These are phyloP conservation scores for Arthrobotrys entomopaga DNA, from an alignment of 2,329 filamentous ascomycete genomes.

Conservation along the genomic window DNA sequence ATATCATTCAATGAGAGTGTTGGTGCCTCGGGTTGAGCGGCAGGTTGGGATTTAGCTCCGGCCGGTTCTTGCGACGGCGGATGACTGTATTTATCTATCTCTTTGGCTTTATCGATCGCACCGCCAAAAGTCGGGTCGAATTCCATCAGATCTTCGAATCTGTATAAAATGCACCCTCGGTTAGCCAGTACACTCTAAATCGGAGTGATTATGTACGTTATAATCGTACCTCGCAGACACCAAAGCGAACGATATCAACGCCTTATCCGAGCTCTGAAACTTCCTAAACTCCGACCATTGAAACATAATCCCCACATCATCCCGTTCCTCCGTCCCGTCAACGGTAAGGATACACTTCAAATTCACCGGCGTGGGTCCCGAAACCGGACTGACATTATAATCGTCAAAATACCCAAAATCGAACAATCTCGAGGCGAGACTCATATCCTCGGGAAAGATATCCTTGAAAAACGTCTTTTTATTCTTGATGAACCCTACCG, in stretches of 20 bases:
- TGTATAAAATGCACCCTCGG: background rate
- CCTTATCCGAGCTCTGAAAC: constrained; percentile 45
- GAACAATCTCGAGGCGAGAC: constrained; percentile 21
- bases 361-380: constrained; percentile 9
- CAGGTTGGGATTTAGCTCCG: background rate
- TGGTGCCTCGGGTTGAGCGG: background rate
- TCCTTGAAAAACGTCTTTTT: constrained; percentile 45
- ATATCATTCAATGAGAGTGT: constrained; percentile 36
- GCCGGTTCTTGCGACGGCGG: constrained; percentile 33
- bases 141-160: constrained; percentile 49
- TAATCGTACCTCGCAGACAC: constrained; percentile 31
- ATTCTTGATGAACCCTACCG: constrained; percentile 37
- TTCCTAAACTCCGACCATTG: constrained; percentile 47
- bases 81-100: constrained; percentile 28
- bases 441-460: constrained; percentile 28
- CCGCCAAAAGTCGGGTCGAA: constrained; percentile 38
- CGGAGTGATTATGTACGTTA: background rate
- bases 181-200: background rate
- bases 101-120: constrained; percentile 35
- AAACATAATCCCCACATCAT: constrained; percentile 45
- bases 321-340: constrained; percentile 31
- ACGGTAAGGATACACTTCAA: constrained; percentile 47
- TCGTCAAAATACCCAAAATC: constrained; percentile 43
- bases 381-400: constrained; percentile 30
- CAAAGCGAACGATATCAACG: constrained; percentile 43